These are phyloP conservation scores for Daedalea quercina DNA, from an alignment of 768 basidiomycete genomes.

Conservation along the genomic window DNA sequence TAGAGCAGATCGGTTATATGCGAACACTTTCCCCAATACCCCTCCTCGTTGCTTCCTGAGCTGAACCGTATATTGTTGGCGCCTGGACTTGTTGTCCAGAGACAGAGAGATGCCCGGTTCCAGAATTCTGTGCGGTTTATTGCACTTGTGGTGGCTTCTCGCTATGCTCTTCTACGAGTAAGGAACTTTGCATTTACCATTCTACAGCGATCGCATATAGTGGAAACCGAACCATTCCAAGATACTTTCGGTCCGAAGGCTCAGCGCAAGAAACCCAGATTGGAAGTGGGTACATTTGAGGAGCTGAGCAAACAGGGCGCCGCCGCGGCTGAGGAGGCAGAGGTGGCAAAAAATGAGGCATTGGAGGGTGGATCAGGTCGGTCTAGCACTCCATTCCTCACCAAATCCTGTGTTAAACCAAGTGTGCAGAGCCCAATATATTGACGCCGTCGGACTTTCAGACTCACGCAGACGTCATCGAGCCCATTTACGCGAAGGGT, in stretches of 20 bases:
- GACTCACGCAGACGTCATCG: conserved; percentile 74
- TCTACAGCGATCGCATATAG: conserved; percentile 78
- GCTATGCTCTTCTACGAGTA: no score
- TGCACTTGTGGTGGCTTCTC: no score
- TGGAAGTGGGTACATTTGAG: conserved; percentile 89
- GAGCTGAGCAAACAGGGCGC: conserved; percentile 70
- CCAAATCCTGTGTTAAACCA: neutral
- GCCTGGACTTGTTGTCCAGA: no score
- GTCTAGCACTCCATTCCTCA: neutral
- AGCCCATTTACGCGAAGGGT: conserved; percentile 92
- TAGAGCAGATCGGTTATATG: neutral
- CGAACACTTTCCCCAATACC: no score
- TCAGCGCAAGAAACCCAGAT: conserved; percentile 81
- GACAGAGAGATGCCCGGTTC: no score
- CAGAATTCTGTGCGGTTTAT: no score
- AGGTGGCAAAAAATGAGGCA: conserved; percentile 31
- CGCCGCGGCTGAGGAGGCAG: conserved; percentile 49
- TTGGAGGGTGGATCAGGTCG: conserved; percentile 39
- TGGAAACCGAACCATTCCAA: conserved; percentile 90
- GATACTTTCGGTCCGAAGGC: conserved; percentile 97
- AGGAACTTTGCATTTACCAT: neutral
- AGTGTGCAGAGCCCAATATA: conserved; percentile 36
- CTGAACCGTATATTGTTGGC: no score
- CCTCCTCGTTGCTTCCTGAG: no score
- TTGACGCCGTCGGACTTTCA: conserved; percentile 42